Evolutionary conservation across 2,329 filamentous ascomycete species (phyloP).

Genomic region (Piedraia hortae): DNA sequence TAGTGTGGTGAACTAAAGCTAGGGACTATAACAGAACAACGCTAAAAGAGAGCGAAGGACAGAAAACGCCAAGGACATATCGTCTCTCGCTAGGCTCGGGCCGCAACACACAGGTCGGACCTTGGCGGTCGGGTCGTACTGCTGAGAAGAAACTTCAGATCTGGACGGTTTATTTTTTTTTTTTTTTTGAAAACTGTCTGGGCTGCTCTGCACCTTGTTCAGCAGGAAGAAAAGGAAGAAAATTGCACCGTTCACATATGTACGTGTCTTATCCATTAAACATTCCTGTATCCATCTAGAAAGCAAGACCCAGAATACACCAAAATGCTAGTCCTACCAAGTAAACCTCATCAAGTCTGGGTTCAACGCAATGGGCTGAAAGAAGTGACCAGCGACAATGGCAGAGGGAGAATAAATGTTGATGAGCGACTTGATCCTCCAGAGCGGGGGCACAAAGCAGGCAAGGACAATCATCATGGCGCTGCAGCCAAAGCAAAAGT

Average conservation of each 20-base stretch:
- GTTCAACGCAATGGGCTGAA: conserved; percentile 31
- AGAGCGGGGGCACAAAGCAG: conserved; percentile 22
- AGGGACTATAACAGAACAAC: no score
- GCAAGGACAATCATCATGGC: conserved; percentile 23
- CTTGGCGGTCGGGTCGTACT: no score
- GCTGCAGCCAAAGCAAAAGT: conserved; percentile 21
- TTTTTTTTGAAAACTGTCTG: no score
- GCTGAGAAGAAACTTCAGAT: no score
- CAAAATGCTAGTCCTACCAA: conserved; percentile 16
- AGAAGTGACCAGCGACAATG: conserved; percentile 26
- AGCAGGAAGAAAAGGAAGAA: no score
- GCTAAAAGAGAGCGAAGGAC: no score
- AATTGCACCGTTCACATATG: neutral
- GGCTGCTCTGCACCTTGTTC: no score
- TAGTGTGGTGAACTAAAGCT: no score
- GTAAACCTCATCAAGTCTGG: conserved; percentile 36
- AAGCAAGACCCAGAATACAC: neutral
- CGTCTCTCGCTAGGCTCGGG: no score
- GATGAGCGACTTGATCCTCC: conserved; percentile 29
- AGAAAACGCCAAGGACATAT: no score
- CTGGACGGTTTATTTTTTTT: no score
- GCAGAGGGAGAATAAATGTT: conserved; percentile 30
- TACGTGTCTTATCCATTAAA: neutral
- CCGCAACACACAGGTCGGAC: no score
- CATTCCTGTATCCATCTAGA: conserved; percentile 1